Conservation (phyloP, 169 alveolate genomes). For the Plasmodium blacklocki region DNA sequence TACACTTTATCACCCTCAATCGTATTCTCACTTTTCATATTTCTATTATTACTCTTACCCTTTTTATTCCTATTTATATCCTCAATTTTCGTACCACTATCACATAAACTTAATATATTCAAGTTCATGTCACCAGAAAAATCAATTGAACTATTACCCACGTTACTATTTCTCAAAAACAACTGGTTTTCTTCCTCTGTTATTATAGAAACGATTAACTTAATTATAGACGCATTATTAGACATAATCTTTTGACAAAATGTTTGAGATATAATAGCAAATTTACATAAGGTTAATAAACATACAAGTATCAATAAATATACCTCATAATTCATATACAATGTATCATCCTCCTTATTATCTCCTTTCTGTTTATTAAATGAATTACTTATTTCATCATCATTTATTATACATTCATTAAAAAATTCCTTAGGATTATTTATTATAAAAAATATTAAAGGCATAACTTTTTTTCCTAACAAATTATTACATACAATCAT, state of each 20-base stretch:
- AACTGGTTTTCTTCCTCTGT: constrained; percentile 44
- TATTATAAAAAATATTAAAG: constrained; percentile 59
- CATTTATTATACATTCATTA: constrained; percentile 34
- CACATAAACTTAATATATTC: no score
- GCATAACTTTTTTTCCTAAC: constrained; percentile 59
- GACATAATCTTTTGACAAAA: constrained; percentile 34
- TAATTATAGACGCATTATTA: constrained; percentile 35
- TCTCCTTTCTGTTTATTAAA: not conserved
- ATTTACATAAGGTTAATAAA: constrained; percentile 63
- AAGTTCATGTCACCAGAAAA: no score
- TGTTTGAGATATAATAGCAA: constrained; percentile 52
- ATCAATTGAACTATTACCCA: not conserved
- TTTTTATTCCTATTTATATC: no score
- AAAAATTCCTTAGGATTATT: constrained; percentile 38
- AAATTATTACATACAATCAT: constrained; percentile 72
- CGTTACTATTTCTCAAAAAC: constrained; percentile 10
- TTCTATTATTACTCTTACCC: no score
- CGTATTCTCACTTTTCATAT: no score
- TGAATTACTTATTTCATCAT: not conserved
- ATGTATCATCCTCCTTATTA: not conserved
- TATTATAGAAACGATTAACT: constrained; percentile 54
- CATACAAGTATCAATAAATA: constrained; percentile 56
- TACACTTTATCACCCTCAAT: not conserved
- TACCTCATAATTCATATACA: constrained; percentile 69
- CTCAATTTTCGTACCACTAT: no score